A percentile compares a stretch with the other conserved stretches of the same genome.
These are phyloP conservation scores for Limnomonas spitsbergensis DNA, from an alignment of 139 green algal species.

Conservation along the genomic window DNA sequence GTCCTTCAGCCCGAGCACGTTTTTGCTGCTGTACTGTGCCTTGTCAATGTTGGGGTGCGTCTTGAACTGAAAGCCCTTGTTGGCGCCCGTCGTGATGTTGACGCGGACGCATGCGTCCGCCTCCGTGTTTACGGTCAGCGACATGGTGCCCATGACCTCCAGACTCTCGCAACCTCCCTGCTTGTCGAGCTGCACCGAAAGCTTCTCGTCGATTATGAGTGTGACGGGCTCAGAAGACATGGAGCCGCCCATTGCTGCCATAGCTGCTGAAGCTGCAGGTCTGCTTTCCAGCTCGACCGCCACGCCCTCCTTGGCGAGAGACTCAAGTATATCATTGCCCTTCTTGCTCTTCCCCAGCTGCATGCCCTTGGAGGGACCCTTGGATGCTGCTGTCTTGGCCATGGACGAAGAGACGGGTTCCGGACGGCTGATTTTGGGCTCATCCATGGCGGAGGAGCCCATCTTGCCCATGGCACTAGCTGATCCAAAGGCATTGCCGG, in stretches of 20 bases:
- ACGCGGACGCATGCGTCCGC: slow-evolving; percentile 76
- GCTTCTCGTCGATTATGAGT: slow-evolving; percentile 79
- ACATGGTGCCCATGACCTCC: slow-evolving; percentile 80
- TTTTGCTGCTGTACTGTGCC: slow-evolving; percentile 67
- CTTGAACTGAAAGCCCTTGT: slow-evolving; percentile 97
- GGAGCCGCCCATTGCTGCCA: slow-evolving; percentile 21
- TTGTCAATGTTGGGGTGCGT: slow-evolving; percentile 99
- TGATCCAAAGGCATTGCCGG: slow-evolving; percentile 29
- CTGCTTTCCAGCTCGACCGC: slow-evolving; percentile 55
- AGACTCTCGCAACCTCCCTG: slow-evolving; percentile 88
- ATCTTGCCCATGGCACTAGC: neutral
- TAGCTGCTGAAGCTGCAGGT: slow-evolving; percentile 11
- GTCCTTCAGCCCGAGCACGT: slow-evolving; percentile 89
- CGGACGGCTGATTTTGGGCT: neutral
- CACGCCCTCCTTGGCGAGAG: slow-evolving; percentile 74
- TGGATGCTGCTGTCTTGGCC: slow-evolving; percentile 12
- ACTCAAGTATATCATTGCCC: slow-evolving; percentile 81
- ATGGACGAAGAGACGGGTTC: neutral
- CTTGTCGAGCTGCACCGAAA: slow-evolving; percentile 79
- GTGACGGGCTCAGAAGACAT: slow-evolving; percentile 49
- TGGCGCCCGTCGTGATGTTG: slow-evolving; percentile 45
- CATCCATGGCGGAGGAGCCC: neutral
- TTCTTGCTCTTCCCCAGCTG: slow-evolving; percentile 87
- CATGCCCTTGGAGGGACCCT: slow-evolving; percentile 59
- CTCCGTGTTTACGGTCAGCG: slow-evolving; percentile 52